A percentile compares a stretch with the other conserved stretches of the same genome.
Conservation (phyloP, 495 filamentous ascomycete species). For the Chlorociboria aeruginascens region DNA sequence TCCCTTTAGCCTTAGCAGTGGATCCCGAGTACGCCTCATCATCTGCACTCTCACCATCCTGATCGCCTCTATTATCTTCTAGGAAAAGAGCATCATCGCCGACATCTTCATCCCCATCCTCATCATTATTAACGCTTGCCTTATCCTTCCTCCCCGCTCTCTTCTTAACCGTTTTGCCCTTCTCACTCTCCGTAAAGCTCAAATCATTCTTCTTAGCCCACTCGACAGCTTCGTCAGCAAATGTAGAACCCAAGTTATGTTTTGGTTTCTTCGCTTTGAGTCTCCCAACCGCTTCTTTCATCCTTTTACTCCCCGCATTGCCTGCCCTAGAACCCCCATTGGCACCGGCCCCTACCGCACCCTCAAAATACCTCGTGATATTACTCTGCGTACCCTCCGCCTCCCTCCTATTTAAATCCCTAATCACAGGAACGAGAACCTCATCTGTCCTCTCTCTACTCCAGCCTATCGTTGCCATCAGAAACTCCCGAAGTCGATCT, state of each 20-base stretch:
- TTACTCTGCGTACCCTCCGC: constrained; percentile 89
- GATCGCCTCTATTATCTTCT: constrained; percentile 15
- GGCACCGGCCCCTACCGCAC: constrained; percentile 41
- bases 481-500: constrained; percentile 67
- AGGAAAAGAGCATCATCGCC: background rate
- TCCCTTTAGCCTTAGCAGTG: background rate
- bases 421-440: constrained; percentile 84
- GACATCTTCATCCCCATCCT: constrained; percentile 13
- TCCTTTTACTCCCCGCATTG: constrained; percentile 55
- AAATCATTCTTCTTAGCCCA: constrained; percentile 18
- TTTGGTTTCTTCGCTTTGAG: constrained; percentile 33
- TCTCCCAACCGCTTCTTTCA: constrained; percentile 69
- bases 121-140: constrained; percentile 17
- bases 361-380: constrained; percentile 78
- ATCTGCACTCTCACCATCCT: constrained; percentile 9
- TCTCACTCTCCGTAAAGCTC: constrained; percentile 10
- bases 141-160: constrained; percentile 13
- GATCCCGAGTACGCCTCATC: constrained; percentile 13
- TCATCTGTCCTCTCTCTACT: constrained; percentile 82
- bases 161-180: constrained; percentile 7
- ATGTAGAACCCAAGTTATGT: constrained; percentile 12
- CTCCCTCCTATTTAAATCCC: constrained; percentile 81
- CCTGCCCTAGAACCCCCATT: constrained; percentile 27
- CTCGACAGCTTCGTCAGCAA: constrained; percentile 15
- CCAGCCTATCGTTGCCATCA: constrained; percentile 95